phyloP scores from a whole-genome alignment of 129 eudicot genomes.

The Arctium lappa region DNA sequence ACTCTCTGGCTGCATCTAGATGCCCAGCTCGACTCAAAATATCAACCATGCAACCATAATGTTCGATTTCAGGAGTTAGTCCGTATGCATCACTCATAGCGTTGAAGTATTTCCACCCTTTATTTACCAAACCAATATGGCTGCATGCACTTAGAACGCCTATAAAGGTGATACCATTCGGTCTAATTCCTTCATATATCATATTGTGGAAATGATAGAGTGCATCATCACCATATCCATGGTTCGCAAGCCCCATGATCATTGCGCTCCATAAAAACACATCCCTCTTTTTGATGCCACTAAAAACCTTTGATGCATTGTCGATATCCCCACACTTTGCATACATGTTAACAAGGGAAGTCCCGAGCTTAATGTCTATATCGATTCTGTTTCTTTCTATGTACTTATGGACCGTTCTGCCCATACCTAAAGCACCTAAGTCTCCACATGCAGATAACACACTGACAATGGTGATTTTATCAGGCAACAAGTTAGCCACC shows the following conservation, averaged over 20 bases:
- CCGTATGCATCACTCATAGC: slow-evolving; percentile 41
- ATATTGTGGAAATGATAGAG: slow-evolving; percentile 50
- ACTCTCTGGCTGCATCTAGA: slow-evolving; percentile 49
- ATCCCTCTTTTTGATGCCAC: slow-evolving; percentile 29
- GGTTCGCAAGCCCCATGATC: slow-evolving; percentile 72
- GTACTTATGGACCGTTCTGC: slow-evolving; percentile 49
- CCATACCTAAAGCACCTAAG: slow-evolving; percentile 59
- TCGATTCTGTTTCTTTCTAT: slow-evolving; percentile 37
- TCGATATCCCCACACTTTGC: slow-evolving; percentile 69
- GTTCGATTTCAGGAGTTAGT: slow-evolving; percentile 51
- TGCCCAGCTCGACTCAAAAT: slow-evolving; percentile 72
- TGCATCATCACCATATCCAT: slow-evolving; percentile 59
- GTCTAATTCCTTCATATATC: slow-evolving; percentile 58
- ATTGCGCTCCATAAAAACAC: slow-evolving; percentile 71
- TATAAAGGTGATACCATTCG: slow-evolving; percentile 61
- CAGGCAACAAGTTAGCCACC: slow-evolving; percentile 50
- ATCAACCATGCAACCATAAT: slow-evolving; percentile 77
- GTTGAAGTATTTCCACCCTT: slow-evolving; percentile 59
- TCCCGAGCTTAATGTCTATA: slow-evolving; percentile 42
- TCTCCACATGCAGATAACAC: slow-evolving; percentile 75
- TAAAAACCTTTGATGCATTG: slow-evolving; percentile 53
- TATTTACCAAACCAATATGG: slow-evolving; percentile 68
- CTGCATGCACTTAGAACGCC: slow-evolving; percentile 76
- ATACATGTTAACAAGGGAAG: slow-evolving; percentile 71
- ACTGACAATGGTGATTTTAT: slow-evolving; percentile 69